phyloP scores from a whole-genome alignment of 768 basidiomycete genomes.

The Collybia sp. region DNA sequence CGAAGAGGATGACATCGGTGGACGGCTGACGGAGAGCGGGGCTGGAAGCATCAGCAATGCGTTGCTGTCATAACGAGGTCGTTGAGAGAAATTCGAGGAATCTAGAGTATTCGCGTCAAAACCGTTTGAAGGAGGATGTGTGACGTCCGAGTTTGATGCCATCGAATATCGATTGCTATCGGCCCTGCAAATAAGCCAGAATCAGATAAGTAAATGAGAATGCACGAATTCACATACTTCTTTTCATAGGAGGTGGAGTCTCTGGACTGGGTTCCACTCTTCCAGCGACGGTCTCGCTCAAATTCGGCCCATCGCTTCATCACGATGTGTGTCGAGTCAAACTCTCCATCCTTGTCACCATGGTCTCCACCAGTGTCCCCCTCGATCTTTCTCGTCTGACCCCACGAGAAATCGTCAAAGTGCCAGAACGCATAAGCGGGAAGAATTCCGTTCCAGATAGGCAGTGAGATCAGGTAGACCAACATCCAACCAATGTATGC shows the following conservation, averaged over 20 bases:
- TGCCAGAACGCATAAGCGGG: constrained; percentile 99
- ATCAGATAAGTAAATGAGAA: neutral
- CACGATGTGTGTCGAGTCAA: constrained; percentile 93
- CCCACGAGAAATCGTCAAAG: constrained; percentile 98
- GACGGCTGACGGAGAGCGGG: constrained; percentile 60
- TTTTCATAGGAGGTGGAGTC: constrained; percentile 76
- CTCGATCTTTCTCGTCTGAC: constrained; percentile 81
- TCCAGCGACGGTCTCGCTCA: constrained; percentile 93
- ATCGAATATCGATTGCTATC: constrained; percentile 65
- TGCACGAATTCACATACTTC: constrained; percentile 39
- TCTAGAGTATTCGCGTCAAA: constrained; percentile 62
- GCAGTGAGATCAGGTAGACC: constrained; percentile 86
- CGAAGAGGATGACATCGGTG: constrained; percentile 44
- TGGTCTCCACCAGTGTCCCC: constrained; percentile 70
- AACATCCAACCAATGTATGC: constrained; percentile 98
- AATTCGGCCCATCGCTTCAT: constrained; percentile 99
- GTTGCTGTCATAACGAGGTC: constrained; percentile 65
- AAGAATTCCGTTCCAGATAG: constrained; percentile 95
- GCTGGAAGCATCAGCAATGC: constrained; percentile 72
- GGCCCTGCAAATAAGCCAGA: constrained; percentile 15
- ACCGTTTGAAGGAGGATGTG: constrained; percentile 45
- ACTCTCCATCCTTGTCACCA: constrained; percentile 95
- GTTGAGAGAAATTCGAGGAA: constrained; percentile 40
- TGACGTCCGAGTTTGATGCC: constrained; percentile 74
- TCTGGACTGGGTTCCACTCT: constrained; percentile 77